Evolutionary conservation across 192 early-diverging fungal species (phyloP).

Genomic region (Dissophora ornata): DNA sequence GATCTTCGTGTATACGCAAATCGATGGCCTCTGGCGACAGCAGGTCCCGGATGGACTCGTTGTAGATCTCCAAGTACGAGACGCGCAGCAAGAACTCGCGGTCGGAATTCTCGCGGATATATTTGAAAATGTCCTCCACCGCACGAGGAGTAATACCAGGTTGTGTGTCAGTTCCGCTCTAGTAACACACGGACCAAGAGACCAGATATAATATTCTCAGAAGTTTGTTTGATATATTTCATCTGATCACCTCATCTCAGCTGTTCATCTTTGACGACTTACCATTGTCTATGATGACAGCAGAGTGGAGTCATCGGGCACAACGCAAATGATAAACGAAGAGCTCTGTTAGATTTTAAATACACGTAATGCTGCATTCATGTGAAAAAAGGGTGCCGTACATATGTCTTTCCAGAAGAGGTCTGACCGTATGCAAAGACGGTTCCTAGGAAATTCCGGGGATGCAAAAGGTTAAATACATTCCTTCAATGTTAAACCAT

Average conservation of each 20-base stretch:
- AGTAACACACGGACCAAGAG: slow-evolving; percentile 3
- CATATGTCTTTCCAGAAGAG: slow-evolving; percentile 92
- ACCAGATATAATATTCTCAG: too few species aligned
- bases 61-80: slow-evolving; percentile 99
- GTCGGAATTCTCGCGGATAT: slow-evolving; percentile 72
- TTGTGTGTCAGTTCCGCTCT: slow-evolving; percentile 74
- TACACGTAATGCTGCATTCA: too few species aligned
- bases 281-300: slow-evolving; percentile 56
- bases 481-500: slow-evolving; percentile 1
- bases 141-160: slow-evolving; percentile 84
- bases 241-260: background rate
- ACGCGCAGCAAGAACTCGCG: slow-evolving; percentile 93
- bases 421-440: slow-evolving; percentile 99
- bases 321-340: too few species aligned
- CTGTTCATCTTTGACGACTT: slow-evolving; percentile 3
- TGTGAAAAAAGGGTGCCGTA: slow-evolving; percentile 40
- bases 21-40: slow-evolving; percentile 84
- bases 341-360: too few species aligned
- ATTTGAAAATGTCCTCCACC: slow-evolving; percentile 81
- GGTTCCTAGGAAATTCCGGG: slow-evolving; percentile 69
- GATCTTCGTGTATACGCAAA: slow-evolving; percentile 88
- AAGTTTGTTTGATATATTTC: too few species aligned
- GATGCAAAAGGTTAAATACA: background rate
- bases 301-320: background rate
- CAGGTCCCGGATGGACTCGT: slow-evolving; percentile 92